Conservation (phyloP, 768 basidiomycete genomes). For the Ramaria sp. region DNA sequence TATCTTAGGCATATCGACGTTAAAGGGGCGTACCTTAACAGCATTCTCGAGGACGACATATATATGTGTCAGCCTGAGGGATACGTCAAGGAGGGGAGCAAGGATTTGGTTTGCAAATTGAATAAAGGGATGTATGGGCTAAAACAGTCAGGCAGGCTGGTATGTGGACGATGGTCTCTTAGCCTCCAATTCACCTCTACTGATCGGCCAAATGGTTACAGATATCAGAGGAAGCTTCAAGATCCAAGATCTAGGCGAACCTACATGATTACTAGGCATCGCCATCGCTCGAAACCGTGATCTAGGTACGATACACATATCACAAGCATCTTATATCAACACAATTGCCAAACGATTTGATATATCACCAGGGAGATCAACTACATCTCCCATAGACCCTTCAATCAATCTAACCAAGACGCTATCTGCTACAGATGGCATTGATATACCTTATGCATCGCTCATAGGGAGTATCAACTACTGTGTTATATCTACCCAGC, state of each 20-base stretch:
- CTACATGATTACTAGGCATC: neutral
- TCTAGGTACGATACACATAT: neutral
- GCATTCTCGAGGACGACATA: constrained; percentile 18
- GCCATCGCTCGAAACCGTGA: neutral
- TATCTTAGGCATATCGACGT: constrained; percentile 29
- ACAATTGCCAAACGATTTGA: neutral
- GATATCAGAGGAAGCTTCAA: too few relatives aligned
- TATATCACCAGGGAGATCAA: neutral
- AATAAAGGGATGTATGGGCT: constrained; percentile 26
- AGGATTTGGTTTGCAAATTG: constrained; percentile 14
- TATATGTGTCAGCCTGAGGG: constrained; percentile 27
- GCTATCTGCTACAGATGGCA: too few relatives aligned
- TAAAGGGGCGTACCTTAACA: constrained; percentile 30
- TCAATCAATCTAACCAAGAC: neutral
- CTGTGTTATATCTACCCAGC: constrained; percentile 12
- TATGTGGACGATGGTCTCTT: neutral
- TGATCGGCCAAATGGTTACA: too few relatives aligned
- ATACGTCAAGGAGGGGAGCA: constrained; percentile 13
- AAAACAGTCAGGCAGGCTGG: neutral
- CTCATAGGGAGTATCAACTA: neutral
- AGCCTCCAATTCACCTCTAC: neutral
- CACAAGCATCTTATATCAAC: neutral
- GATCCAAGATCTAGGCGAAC: neutral
- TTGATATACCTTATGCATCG: neutral
- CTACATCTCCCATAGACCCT: neutral